phyloP scores from a whole-genome alignment of 148 eudicot species.

The Cornus florida region DNA sequence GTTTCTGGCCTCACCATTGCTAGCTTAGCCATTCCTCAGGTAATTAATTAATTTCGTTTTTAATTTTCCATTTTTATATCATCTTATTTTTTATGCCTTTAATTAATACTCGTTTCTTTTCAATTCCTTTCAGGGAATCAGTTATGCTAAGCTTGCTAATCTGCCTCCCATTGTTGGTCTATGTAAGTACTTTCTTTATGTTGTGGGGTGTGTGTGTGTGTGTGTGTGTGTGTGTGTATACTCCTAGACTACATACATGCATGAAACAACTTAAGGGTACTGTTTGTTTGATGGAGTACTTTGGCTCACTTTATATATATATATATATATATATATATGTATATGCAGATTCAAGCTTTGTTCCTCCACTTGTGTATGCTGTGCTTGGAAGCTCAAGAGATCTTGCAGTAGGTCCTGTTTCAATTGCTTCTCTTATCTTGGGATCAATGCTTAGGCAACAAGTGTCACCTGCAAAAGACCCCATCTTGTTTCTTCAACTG shows the following conservation, averaged over 20 bases:
- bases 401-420: conserved; percentile 93
- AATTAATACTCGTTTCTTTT: background rate
- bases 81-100: background rate
- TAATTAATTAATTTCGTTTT: conserved; percentile 2
- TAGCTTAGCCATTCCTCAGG: conserved; percentile 76
- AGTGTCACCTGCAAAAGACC: conserved; percentile 59
- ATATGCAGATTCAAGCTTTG: conserved; percentile 82
- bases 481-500: conserved; percentile 67
- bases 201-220: no score
- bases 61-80: background rate
- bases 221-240: no score
- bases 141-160: conserved; percentile 63
- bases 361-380: conserved; percentile 89
- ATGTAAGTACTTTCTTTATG: conserved; percentile 32
- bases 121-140: conserved; percentile 43
- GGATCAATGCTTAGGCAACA: conserved; percentile 77
- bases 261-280: no score
- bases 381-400: conserved; percentile 87
- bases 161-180: conserved; percentile 65
- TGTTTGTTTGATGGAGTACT: no score
- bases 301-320: no score
- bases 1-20: conserved; percentile 76
- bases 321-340: no score
- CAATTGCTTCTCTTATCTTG: conserved; percentile 86
- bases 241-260: no score